These are phyloP conservation scores for Aspergillus amoenus DNA, from an alignment of 2,329 filamentous ascomycete genomes.

Conservation along the genomic window DNA sequence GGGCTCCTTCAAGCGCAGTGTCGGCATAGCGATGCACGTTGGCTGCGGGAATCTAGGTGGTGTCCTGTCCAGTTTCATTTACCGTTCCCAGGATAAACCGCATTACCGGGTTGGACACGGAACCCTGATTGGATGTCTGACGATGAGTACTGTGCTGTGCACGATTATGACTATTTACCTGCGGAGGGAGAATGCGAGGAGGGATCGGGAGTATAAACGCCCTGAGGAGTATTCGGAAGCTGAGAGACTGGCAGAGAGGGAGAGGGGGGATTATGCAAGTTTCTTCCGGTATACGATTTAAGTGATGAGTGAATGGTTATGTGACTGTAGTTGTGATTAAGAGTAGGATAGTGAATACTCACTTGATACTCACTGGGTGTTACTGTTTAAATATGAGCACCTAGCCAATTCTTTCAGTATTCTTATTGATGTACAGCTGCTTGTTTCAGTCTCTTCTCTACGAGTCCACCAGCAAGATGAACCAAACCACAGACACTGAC, in stretches of 20 bases:
- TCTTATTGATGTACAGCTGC: too few relatives aligned
- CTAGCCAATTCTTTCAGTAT: too few relatives aligned
- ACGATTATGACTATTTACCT: slow-evolving; percentile 11
- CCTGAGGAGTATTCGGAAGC: slow-evolving; percentile 8
- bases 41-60: slow-evolving; percentile 12
- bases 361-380: too few relatives aligned
- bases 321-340: too few relatives aligned
- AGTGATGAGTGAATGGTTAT: neutral
- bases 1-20: slow-evolving; percentile 10
- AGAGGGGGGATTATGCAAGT: slow-evolving; percentile 10
- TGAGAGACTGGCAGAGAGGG: slow-evolving; percentile 7
- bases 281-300: slow-evolving; percentile 13
- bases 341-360: too few relatives aligned
- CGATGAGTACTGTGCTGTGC: slow-evolving; percentile 11
- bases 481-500: too few relatives aligned
- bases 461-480: too few relatives aligned
- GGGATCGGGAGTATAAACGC: slow-evolving; percentile 9
- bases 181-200: slow-evolving; percentile 9
- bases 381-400: too few relatives aligned
- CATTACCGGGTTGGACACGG: slow-evolving; percentile 5
- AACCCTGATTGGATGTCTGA: slow-evolving; percentile 10
- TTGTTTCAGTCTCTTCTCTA: too few relatives aligned
- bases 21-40: slow-evolving; percentile 16
- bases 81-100: slow-evolving; percentile 5
- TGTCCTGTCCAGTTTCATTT: slow-evolving; percentile 11